Evolutionary conservation across 2,329 filamentous ascomycete genomes (phyloP).

Genomic region (Cytospora mali): DNA sequence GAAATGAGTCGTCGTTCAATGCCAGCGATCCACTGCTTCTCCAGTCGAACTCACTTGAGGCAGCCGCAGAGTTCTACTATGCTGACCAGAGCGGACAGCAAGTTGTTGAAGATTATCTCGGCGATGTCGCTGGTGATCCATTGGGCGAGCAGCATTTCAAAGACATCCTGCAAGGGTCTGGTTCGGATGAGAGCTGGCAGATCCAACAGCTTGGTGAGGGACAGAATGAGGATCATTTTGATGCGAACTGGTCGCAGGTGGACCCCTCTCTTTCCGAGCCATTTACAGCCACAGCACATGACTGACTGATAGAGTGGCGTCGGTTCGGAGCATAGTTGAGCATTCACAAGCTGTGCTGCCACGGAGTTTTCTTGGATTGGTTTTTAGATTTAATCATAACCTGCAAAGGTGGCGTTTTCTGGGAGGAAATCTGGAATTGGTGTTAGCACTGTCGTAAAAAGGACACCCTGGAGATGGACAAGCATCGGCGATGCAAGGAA

Average conservation of each 20-base stretch:
- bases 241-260: conserved; percentile 20
- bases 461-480: neutral
- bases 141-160: conserved; percentile 6
- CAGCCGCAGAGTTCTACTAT: neutral
- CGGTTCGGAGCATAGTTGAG: neutral
- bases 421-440: conserved; percentile 5
- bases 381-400: conserved; percentile 9
- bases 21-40: conserved; percentile 23
- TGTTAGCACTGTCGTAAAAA: neutral
- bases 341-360: neutral
- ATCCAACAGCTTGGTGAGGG: conserved; percentile 23
- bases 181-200: conserved; percentile 22
- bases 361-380: neutral
- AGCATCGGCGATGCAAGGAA: conserved; percentile 6
- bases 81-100: neutral
- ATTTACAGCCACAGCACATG: conserved; percentile 20
- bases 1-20: conserved; percentile 14
- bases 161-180: conserved; percentile 6
- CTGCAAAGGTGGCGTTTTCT: conserved; percentile 14
- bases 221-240: conserved; percentile 21
- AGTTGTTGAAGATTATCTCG: neutral
- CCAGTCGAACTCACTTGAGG: conserved; percentile 20
- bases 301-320: conserved; percentile 12
- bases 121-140: neutral
- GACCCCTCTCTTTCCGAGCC: conserved; percentile 28